These are phyloP conservation scores for Pyracantha coccinea DNA, from an alignment of 331 rosid species.

Conservation along the genomic window DNA sequence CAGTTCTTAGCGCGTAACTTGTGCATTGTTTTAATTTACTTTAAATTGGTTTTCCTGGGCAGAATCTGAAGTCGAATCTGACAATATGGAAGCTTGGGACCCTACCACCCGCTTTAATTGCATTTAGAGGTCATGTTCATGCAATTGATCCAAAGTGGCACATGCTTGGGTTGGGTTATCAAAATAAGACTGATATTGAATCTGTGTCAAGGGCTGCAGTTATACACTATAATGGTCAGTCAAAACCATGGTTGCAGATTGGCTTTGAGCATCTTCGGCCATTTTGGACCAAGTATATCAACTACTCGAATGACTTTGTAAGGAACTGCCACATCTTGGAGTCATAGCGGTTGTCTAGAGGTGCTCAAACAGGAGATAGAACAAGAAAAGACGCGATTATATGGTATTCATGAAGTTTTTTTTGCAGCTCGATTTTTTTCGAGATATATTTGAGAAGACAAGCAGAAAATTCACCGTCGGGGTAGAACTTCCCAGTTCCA, in stretches of 20 bases:
- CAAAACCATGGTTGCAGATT: slow-evolving; percentile 93
- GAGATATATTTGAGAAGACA: slow-evolving; percentile 30
- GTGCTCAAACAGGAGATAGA: slow-evolving; percentile 25
- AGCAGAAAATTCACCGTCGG: slow-evolving; percentile 39
- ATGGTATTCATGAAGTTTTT: slow-evolving; percentile 43
- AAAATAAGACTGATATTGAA: slow-evolving; percentile 61
- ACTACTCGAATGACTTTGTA: slow-evolving; percentile 85
- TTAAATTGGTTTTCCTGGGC: slow-evolving; percentile 19
- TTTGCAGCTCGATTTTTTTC: slow-evolving; percentile 42
- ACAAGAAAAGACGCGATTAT: slow-evolving; percentile 14
- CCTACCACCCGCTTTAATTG: slow-evolving; percentile 95
- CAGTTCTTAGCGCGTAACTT: background rate
- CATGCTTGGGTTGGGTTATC: slow-evolving; percentile 99
- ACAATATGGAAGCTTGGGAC: slow-evolving; percentile 99
- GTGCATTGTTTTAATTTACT: slow-evolving; percentile 1
- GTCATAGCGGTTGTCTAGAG: slow-evolving; percentile 42
- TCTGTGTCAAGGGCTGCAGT: slow-evolving; percentile 74
- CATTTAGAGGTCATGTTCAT: slow-evolving; percentile 83
- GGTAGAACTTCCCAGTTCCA: slow-evolving; percentile 35
- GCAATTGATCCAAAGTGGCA: slow-evolving; percentile 91
- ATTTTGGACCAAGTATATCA: slow-evolving; percentile 87
- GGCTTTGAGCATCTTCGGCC: slow-evolving; percentile 98
- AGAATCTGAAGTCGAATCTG: slow-evolving; percentile 87
- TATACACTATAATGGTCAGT: slow-evolving; percentile 96
- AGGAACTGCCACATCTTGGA: slow-evolving; percentile 92